These are phyloP conservation scores for Heteromeles arbutifolia DNA, from an alignment of 306 rosid species.

Conservation along the genomic window DNA sequence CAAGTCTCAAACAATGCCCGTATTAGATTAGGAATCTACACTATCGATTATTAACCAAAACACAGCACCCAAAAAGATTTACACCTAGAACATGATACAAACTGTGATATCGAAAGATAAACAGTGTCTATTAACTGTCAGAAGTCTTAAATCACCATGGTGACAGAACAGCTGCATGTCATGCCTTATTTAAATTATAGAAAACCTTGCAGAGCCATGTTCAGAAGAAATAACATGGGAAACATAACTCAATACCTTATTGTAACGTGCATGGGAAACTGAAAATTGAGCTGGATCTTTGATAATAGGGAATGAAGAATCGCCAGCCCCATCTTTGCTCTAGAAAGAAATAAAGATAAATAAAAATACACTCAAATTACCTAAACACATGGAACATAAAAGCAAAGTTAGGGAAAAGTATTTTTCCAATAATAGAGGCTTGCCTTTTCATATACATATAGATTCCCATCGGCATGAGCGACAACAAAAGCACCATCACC, in stretches of 20 bases:
- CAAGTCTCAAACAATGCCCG: neutral
- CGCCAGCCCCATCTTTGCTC: slow-evolving; percentile 87
- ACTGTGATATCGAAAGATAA: neutral
- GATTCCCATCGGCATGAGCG: slow-evolving; percentile 90
- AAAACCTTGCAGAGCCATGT: neutral
- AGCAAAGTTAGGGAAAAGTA: slow-evolving; percentile 2
- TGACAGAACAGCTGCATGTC: neutral
- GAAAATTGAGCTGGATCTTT: slow-evolving; percentile 90
- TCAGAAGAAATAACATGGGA: neutral
- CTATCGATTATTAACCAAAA: neutral
- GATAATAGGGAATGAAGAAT: slow-evolving; percentile 73
- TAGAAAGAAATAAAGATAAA: slow-evolving; percentile 22
- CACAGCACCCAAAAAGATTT: neutral
- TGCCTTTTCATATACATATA: slow-evolving; percentile 88
- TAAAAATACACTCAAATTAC: slow-evolving; percentile 14
- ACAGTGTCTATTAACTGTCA: neutral
- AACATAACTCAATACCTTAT: slow-evolving; percentile 54
- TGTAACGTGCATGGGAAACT: slow-evolving; percentile 89
- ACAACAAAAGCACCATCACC: slow-evolving; percentile 88
- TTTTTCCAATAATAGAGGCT: slow-evolving; percentile 31
- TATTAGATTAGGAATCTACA: neutral
- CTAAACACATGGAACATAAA: slow-evolving; percentile 4
- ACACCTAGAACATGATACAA: neutral
- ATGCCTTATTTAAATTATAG: neutral
- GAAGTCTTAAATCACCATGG: neutral